These are phyloP conservation scores for Arthrinium puccinioides DNA, from an alignment of 2,329 filamentous ascomycete species.

Conservation along the genomic window DNA sequence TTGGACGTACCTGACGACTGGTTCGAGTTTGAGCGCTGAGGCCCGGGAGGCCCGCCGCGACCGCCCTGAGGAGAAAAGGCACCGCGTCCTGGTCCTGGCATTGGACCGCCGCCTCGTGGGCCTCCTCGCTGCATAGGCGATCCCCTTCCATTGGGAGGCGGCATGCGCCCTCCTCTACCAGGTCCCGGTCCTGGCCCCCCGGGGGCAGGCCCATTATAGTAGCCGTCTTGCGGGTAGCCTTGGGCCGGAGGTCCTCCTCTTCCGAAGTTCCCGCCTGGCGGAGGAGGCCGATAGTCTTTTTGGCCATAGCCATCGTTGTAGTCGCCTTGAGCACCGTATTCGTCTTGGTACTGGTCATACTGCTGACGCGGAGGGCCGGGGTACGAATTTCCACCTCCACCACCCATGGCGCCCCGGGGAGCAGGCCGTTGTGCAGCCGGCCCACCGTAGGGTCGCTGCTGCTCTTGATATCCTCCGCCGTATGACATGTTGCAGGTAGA, in stretches of 20 bases:
- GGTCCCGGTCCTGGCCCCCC: conserved; percentile 29
- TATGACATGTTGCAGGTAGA: conserved; percentile 42
- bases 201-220: conserved; percentile 30
- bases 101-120: conserved; percentile 16
- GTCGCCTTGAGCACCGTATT: conserved; percentile 35
- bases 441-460: conserved; percentile 43
- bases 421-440: conserved; percentile 33
- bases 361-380: conserved; percentile 11
- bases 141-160: conserved; percentile 36
- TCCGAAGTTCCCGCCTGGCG: conserved; percentile 37
- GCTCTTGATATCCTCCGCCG: conserved; percentile 40
- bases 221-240: conserved; percentile 36
- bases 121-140: conserved; percentile 34
- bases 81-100: conserved; percentile 17
- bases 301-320: conserved; percentile 33
- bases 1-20: conserved; percentile 27
- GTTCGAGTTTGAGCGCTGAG: conserved; percentile 30
- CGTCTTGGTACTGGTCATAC: conserved; percentile 21
- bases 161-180: conserved; percentile 15
- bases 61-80: conserved; percentile 17
- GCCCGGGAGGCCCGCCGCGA: conserved; percentile 32
- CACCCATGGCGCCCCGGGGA: conserved; percentile 22
- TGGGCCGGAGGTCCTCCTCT: conserved; percentile 30
- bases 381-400: conserved; percentile 14
- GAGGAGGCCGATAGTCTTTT: too few species aligned